These are phyloP conservation scores for Phytophthora hybrid DNA, from an alignment of 352 stramenopile species.

Conservation along the genomic window DNA sequence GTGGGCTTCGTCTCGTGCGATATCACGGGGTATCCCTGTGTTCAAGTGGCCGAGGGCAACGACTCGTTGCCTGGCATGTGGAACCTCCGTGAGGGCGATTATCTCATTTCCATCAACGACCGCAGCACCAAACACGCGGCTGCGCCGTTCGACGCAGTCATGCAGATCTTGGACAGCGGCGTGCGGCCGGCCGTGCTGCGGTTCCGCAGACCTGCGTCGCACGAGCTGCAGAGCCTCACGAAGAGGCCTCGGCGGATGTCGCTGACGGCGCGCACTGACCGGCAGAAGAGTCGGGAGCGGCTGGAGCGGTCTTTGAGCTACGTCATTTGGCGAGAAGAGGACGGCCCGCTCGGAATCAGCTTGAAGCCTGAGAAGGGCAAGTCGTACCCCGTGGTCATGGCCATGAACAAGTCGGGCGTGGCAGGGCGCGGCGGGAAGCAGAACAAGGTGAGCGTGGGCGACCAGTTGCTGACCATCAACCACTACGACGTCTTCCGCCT, in stretches of 20 bases:
- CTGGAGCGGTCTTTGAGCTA: slow-evolving; percentile 71
- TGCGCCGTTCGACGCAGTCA: slow-evolving; percentile 56
- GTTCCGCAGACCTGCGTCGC: slow-evolving; percentile 57
- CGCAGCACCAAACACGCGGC: slow-evolving; percentile 45
- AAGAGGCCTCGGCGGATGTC: slow-evolving; percentile 25
- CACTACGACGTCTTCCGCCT: slow-evolving; percentile 69
- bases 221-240: slow-evolving; percentile 52
- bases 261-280: slow-evolving; percentile 18
- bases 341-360: slow-evolving; percentile 62
- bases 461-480: slow-evolving; percentile 78
- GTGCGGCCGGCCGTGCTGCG: slow-evolving; percentile 69
- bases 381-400: slow-evolving; percentile 64
- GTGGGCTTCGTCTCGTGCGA: slow-evolving; percentile 57
- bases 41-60: slow-evolving; percentile 65
- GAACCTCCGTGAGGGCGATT: slow-evolving; percentile 67
- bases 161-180: slow-evolving; percentile 68
- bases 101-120: slow-evolving; percentile 70
- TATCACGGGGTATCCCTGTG: slow-evolving; percentile 61
- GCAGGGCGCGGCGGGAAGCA: slow-evolving; percentile 41
- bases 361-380: slow-evolving; percentile 60
- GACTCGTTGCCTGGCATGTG: slow-evolving; percentile 73
- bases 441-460: slow-evolving; percentile 49
- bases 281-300: slow-evolving; percentile 56
- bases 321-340: slow-evolving; percentile 75
- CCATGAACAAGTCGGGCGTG: slow-evolving; percentile 47